phyloP scores from a whole-genome alignment of 192 early-diverging fungal species.

The Lobosporangium transversale region DNA sequence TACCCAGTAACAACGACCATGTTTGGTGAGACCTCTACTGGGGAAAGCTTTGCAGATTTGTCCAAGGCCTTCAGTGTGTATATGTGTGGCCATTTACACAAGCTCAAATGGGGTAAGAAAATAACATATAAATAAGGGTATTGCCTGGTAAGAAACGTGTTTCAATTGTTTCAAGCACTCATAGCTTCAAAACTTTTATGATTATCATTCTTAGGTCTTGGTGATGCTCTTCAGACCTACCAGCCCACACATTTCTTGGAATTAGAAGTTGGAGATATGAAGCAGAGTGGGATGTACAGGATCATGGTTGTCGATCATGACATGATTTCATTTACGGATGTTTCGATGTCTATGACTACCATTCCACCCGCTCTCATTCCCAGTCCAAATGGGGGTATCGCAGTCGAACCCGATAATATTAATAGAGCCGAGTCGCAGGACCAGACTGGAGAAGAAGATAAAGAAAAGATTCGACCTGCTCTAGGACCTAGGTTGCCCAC shows the following conservation, averaged over 20 bases:
- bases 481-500: conserved; percentile 57
- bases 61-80: conserved; percentile 74
- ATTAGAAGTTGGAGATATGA: conserved; percentile 91
- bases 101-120: conserved; percentile 63
- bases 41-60: conserved; percentile 68
- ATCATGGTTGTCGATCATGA: conserved; percentile 90
- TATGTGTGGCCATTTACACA: conserved; percentile 90
- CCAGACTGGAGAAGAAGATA: conserved; percentile 1
- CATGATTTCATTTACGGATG: conserved; percentile 83
- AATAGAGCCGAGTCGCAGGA: not conserved
- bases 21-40: conserved; percentile 72
- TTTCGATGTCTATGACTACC: conserved; percentile 66
- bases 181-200: not conserved
- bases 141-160: too few species aligned
- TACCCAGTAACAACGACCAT: conserved; percentile 86
- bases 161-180: not conserved
- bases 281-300: conserved; percentile 86
- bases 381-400: not conserved
- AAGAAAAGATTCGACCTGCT: conserved; percentile 31
- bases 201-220: conserved; percentile 44
- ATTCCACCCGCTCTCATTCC: conserved; percentile 64
- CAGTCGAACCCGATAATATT: conserved; percentile 1
- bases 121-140: too few species aligned
- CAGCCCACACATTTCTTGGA: conserved; percentile 75
- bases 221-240: conserved; percentile 73